Evolutionary conservation across 1,284 basidiomycete species (phyloP), one percentile per base, ranked within the genome.

Genomic region (Erythrobasidium hasegawianum): DNA sequence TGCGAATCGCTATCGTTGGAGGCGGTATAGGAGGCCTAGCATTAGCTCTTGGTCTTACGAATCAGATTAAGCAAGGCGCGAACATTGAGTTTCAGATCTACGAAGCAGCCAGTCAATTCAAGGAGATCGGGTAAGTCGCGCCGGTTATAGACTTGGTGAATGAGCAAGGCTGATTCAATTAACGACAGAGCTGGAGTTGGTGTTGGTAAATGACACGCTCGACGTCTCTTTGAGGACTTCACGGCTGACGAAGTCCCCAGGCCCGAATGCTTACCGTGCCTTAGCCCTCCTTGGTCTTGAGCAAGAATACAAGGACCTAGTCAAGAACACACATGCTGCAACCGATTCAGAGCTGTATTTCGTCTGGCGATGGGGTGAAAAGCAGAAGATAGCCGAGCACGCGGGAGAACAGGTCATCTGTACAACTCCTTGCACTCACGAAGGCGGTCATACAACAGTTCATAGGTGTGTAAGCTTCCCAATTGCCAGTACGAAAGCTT

Each of bases 21-120:
- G 60, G 60, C 33, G 60, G 60, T 14, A 62, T 62, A 29, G 60
- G 60, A 33, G 60, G 60, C n/a, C 60, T 62, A 0, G 60, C 60
- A 1, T 39, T 62, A 13, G 60, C 60, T 18, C 20, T 62, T 3
- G 60, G 60, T 20, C 29, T 62, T 2, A 29, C 60, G 1, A 62
- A 62, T 22, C 50, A 24, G 11, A 49, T 43, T 33, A 3, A 53
- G 40, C 38, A 54, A 16, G 60, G 60, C 11, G 60, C 60, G 10
- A 62, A 62, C 22, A 22, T 62, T 3, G 52, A 38, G 10, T 54
- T 62, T 27, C 49, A 62, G 26, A 53, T 62, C 13, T 62, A 54
- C 27, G 60, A 62, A 26, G 60, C 60, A 9, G 60, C 60, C 8
- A 49, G 50, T 2, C 60, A 62, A 41, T 62, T 62, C 60, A 62